These are phyloP conservation scores for Lecanicillium sp. DNA, from an alignment of 2,329 filamentous ascomycete species.

Conservation along the genomic window DNA sequence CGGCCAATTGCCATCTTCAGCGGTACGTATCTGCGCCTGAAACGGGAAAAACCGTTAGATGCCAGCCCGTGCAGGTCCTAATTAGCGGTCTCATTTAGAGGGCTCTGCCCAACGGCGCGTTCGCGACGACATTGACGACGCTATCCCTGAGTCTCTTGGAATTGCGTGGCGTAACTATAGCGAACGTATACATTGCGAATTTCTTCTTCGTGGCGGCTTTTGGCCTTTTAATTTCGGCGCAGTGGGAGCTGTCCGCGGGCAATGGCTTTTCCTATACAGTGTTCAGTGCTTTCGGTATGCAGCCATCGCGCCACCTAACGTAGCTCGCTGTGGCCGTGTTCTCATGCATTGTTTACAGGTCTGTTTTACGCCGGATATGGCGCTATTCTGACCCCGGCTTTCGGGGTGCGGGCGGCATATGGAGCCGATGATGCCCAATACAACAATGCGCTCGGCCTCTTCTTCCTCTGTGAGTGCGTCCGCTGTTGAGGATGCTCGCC, in stretches of 20 bases:
- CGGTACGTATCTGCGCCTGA: no score
- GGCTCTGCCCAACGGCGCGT: slow-evolving; percentile 44
- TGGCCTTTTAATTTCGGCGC: slow-evolving; percentile 46
- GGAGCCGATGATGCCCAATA: slow-evolving; percentile 18
- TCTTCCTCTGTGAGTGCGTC: slow-evolving; percentile 18
- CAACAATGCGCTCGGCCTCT: slow-evolving; percentile 22
- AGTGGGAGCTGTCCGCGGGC: slow-evolving; percentile 48
- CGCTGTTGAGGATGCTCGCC: background rate
- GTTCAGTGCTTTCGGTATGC: slow-evolving; percentile 44
- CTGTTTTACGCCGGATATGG: slow-evolving; percentile 22
- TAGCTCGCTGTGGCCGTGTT: background rate
- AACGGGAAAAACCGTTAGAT: no score
- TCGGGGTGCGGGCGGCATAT: slow-evolving; percentile 20
- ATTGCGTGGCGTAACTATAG: slow-evolving; percentile 42
- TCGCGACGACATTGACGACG: slow-evolving; percentile 48
- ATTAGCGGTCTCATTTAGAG: no score
- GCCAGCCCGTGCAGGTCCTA: no score
- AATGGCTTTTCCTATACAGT: slow-evolving; percentile 49
- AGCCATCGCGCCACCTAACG: background rate
- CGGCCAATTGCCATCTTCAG: no score
- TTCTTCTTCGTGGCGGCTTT: slow-evolving; percentile 46
- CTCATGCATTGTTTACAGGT: slow-evolving; percentile 12
- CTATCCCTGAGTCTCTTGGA: slow-evolving; percentile 50
- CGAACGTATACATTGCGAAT: slow-evolving; percentile 47
- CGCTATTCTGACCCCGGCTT: slow-evolving; percentile 20